Conservation (phyloP, 2,329 filamentous ascomycete genomes). For the Stenocarpella maydis region DNA sequence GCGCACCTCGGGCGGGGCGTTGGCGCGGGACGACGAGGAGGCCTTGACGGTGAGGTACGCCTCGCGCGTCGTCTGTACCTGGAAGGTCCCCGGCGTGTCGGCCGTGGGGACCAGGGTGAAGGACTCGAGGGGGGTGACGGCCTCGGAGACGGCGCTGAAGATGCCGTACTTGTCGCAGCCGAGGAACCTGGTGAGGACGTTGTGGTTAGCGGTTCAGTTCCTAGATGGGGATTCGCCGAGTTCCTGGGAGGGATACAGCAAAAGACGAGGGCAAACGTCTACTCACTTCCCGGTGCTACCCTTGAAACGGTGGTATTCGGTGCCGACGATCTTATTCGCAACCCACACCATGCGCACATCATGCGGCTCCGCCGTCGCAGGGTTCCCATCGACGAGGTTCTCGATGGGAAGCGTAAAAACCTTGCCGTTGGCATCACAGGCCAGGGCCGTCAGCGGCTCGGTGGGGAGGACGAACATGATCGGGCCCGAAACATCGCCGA, state of each 20-base stretch:
- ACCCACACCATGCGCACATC: constrained; percentile 97
- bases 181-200: constrained; percentile 68
- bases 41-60: constrained; percentile 73
- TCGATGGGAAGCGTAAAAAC: constrained; percentile 85
- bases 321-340: constrained; percentile 82
- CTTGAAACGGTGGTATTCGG: constrained; percentile 85
- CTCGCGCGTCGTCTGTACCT: constrained; percentile 76
- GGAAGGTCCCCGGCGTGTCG: constrained; percentile 75
- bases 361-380: constrained; percentile 89
- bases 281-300: constrained; percentile 83
- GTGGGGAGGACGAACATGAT: constrained; percentile 84
- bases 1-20: constrained; percentile 69
- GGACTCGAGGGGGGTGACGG: constrained; percentile 84
- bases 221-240: neutral
- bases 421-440: constrained; percentile 85
- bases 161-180: constrained; percentile 85
- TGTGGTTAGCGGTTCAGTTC: constrained; percentile 9
- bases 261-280: neutral
- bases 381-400: constrained; percentile 86
- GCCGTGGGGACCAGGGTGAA: constrained; percentile 73
- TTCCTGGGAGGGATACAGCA: neutral
- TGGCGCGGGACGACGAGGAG: constrained; percentile 56
- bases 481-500: constrained; percentile 81
- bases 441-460: constrained; percentile 75
- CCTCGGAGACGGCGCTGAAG: constrained; percentile 79